Evolutionary conservation across 2,329 filamentous ascomycete species (phyloP), one percentile per base, ranked within the genome.

Genomic region (Clarireedia monteithiana): DNA sequence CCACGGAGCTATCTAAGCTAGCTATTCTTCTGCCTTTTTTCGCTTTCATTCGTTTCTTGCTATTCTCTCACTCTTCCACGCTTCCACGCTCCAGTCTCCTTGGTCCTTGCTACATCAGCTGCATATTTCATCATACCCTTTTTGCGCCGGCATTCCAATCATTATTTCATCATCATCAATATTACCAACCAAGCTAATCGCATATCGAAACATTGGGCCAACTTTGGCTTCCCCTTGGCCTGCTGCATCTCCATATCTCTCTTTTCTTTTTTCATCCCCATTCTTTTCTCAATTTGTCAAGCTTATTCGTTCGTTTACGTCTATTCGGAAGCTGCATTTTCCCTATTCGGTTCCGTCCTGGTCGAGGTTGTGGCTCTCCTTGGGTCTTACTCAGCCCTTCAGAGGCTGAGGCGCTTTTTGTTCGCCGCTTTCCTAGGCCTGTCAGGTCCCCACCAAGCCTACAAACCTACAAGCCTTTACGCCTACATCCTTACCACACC

Each of bases 341-440:
- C 46, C 46, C 24, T 2, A 30, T 17, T 44, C 9, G 45, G 52
- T 27, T 27, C 39, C 14, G 27, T 23, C 5, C 17, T 48, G 45
- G 30, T 48, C 45, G 17, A 42, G 27, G 10, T 44, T 48, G 17
- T 50, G 17, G 6, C 7, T 34, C 36, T 42, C 42, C 44, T 38
- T 45, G 38, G 15, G 15, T 55, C 46, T 55, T 50, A 50, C 53
- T 55, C 53, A 55, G 47, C 47, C 47, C 27, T 55, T 24, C 2
- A 50, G 53, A 44, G 53, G 53, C 53, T 50, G 53, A 55, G 47
- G 53, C 47, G 53, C 46, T 44, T 55, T 38, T 50, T 14, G 36
- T 48, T 48, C 44, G 44, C 44, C 51, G 51, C 23, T 48, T 39
- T 39, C 23, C 34, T 27, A 5, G 20, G 40, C 15, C 30, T 52